Percentiles rank a stretch among this genome's conserved stretches.
phyloP scores from a whole-genome alignment of 768 basidiomycete species.

The Amanita rubescens region DNA sequence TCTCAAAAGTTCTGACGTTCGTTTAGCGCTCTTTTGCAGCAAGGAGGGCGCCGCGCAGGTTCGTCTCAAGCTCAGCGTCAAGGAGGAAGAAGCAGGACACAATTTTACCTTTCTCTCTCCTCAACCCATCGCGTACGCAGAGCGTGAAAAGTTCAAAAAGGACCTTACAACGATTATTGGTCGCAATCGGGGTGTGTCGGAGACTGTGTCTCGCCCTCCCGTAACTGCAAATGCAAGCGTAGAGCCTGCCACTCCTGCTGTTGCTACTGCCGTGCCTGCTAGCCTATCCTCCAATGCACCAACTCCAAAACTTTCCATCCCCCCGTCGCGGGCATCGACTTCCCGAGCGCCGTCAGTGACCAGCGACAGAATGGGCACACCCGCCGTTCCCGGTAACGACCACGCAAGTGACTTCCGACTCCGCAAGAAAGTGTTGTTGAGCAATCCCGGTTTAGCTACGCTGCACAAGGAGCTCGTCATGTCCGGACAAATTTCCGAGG shows the following conservation, averaged over 20 bases:
- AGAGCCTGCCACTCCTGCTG: background rate
- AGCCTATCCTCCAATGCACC: slow-evolving; percentile 19
- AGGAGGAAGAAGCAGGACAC: slow-evolving; percentile 65
- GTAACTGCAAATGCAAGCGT: slow-evolving; percentile 16
- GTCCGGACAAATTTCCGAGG: slow-evolving; percentile 77
- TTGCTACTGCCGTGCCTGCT: slow-evolving; percentile 12
- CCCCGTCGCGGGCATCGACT: slow-evolving; percentile 37
- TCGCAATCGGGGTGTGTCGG: slow-evolving; percentile 50
- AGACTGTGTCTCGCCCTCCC: slow-evolving; percentile 22
- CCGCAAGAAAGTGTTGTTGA: slow-evolving; percentile 71
- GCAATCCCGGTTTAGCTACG: slow-evolving; percentile 67
- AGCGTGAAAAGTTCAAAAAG: slow-evolving; percentile 78
- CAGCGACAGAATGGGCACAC: slow-evolving; percentile 44
- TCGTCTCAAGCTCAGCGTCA: slow-evolving; percentile 64
- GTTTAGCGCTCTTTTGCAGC: slow-evolving; percentile 73
- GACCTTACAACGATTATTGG: slow-evolving; percentile 73
- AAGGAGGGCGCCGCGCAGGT: slow-evolving; percentile 79
- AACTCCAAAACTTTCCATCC: slow-evolving; percentile 22
- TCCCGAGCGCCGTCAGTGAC: slow-evolving; percentile 61
- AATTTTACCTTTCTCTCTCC: slow-evolving; percentile 78
- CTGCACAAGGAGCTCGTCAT: slow-evolving; percentile 89
- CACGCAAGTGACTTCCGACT: slow-evolving; percentile 63
- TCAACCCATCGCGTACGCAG: slow-evolving; percentile 51
- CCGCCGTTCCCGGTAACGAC: slow-evolving; percentile 50
- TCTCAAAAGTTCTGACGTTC: slow-evolving; percentile 39